Conservation (phyloP, 75 land plant species). For the Sequoiadendron giganteum region DNA sequence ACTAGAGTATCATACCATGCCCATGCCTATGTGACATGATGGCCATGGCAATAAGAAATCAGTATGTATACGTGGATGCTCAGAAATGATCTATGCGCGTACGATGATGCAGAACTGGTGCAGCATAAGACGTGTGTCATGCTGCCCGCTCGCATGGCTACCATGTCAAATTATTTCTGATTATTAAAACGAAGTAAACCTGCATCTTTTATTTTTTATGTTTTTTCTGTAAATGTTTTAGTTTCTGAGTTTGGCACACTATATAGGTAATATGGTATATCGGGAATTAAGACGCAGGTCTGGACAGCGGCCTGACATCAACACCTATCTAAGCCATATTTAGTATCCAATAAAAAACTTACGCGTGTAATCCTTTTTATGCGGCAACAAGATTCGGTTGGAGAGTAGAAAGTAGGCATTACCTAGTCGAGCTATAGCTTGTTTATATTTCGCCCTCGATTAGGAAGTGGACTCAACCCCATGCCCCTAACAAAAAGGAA, state of each 20-base stretch:
- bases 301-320: neutral
- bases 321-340: neutral
- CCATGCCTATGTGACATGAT: neutral
- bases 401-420: neutral
- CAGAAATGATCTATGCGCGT: neutral
- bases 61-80: neutral
- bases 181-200: neutral
- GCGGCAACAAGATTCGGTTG: neutral
- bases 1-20: neutral
- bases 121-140: neutral
- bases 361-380: neutral
- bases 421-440: too few relatives aligned
- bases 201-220: too few relatives aligned
- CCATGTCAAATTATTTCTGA: neutral
- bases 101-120: neutral
- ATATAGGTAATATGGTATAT: neutral
- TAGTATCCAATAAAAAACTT: neutral
- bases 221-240: too few relatives aligned
- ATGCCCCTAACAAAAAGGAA: too few relatives aligned
- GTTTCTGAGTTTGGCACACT: neutral
- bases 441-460: too few relatives aligned
- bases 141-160: neutral
- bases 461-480: too few relatives aligned
- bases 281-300: neutral
- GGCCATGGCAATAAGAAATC: neutral